Evolutionary conservation across 495 filamentous ascomycete genomes (phyloP), one percentile per base, ranked within the genome.

Genomic region (Melanomma pulvis-pyrius): DNA sequence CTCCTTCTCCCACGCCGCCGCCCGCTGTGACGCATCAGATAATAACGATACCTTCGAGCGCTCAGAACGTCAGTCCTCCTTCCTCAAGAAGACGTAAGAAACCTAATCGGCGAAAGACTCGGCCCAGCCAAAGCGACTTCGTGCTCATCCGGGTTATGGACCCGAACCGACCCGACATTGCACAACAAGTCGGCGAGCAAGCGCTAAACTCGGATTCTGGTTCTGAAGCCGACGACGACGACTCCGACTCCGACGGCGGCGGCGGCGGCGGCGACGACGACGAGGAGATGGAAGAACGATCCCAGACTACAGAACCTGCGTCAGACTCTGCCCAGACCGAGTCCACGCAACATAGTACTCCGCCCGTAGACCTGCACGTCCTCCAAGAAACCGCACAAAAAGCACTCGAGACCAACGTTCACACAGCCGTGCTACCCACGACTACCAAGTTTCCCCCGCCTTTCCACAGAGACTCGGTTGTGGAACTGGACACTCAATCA

Each of bases 81-180:
- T 69, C 65, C 65, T 55, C 61, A 13, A 57, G 64, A 56, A 65
- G 63, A 65, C 65, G 69, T 25, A 70, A 71, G 69, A 69, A 67
- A 54, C 47, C 69, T 70, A 72, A 70, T 63, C 57, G 71, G 51
- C 64, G 56, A 5, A 74, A 73, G 74, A 65, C 68, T 39, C 67
- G 66, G 26, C 65, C 74, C 32, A 72, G 62, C 41, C 73, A 73
- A 65, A 73, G 73, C 7, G 73, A 76, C 60, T 60, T 57, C 8
- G 74, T 76, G 15, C 69, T 76, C 22, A 48, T 74, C 25, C 63
- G 61, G 53, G 58, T 59, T 28, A 64, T 74, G 63, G 71, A 65
- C 39, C 71, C 73, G 21, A 71, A 74, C 57, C 71, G 60, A 26
- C 73, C 71, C 15, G 74, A 76, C 41, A 73, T 76, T 41, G 70